Evolutionary conservation across 169 alveolate genomes (phyloP), one percentile per base, ranked within the genome.

Genomic region (Eimeria zaria): DNA sequence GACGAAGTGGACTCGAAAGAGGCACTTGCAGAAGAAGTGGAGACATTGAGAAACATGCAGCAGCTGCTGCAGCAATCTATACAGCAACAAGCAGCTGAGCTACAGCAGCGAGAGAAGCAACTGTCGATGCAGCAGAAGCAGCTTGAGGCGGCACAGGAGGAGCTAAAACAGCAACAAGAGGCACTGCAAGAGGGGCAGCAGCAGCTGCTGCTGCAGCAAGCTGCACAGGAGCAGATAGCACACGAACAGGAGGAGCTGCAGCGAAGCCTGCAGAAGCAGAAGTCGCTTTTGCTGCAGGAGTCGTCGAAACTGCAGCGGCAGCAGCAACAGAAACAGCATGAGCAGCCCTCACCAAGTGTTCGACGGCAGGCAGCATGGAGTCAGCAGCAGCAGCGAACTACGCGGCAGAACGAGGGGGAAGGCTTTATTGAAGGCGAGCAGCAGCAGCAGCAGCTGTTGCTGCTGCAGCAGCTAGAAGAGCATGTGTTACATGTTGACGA

Each of bases 51-150:
- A 48, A 55, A 30, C n/a, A 53, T 81, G 89, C 73, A 81, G 62
- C 55, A 46, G 51, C 48, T 81, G 71, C 67, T 51, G 89, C 89
- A 81, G 89, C 71, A 81, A 44, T 24, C 89, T 48, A n/a, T 81
- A 48, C 46, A 44, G 44, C 89, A 81, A 51, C 89, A 81, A 53
- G 48, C 89, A 81, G 89, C 64, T 33, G 89, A 81, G 46, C 89
- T 81, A 48, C 64, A 81, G 71, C 89, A 53, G 71, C 71, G 89
- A 4, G 89, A 81, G 71, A 7, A 48, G 71, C 69, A 81, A 30
- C 62, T 81, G 73, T 27, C 53, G 33, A 5, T 51, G 2, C 51
- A 81, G 89, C 71, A 53, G 89, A 69, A 81, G 73, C 89, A 51
- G 89, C 89, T 81, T 4, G 73, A 81, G 76, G 80, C 64, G 39